These are phyloP conservation scores for Raddia distichophylla DNA, from an alignment of 176 grass and related monocot genomes.

Conservation along the genomic window DNA sequence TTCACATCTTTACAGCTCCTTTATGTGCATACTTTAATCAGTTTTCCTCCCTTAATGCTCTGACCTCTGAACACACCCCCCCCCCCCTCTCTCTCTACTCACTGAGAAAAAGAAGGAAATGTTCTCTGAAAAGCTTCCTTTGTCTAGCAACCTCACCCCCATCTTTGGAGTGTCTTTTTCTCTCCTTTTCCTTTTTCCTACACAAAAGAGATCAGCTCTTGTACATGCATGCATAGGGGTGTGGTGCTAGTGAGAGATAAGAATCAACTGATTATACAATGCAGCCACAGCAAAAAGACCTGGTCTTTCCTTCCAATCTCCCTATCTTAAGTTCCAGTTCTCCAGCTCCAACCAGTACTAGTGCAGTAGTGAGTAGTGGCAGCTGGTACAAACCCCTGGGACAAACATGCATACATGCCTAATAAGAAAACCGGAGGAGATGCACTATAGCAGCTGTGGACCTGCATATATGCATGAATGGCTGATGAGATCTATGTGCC, in stretches of 20 bases:
- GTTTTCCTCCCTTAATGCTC: constrained; percentile 64
- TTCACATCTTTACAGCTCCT: constrained; percentile 69
- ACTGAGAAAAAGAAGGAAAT: constrained; percentile 55
- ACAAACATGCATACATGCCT: constrained; percentile 45
- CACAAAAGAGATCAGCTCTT: constrained; percentile 43
- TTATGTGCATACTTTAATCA: constrained; percentile 69
- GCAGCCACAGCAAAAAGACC: constrained; percentile 50
- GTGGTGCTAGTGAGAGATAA: constrained; percentile 36
- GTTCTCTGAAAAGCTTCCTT: constrained; percentile 91
- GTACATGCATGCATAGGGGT: constrained; percentile 29
- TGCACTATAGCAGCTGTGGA: constrained; percentile 26
- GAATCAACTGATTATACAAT: constrained; percentile 55
- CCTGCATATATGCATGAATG: constrained; percentile 3
- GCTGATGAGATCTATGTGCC: constrained; percentile 32
- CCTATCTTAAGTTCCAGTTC: constrained; percentile 30
- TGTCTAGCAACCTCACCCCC: constrained; percentile 64
- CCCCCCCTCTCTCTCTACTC: not conserved
- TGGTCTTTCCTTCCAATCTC: constrained; percentile 25
- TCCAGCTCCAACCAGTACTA: constrained; percentile 16
- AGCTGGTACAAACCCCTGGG: constrained; percentile 37
- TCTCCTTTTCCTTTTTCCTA: constrained; percentile 64
- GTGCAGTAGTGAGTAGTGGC: not conserved
- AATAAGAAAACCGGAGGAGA: constrained; percentile 42
- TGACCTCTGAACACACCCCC: constrained; percentile 46
- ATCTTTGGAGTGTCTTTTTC: constrained; percentile 77